Percentiles rank a stretch among this genome's conserved stretches.
Evolutionary conservation across 2,329 filamentous ascomycete species (phyloP).

Genomic region (Neopestalotiopsis sp.): DNA sequence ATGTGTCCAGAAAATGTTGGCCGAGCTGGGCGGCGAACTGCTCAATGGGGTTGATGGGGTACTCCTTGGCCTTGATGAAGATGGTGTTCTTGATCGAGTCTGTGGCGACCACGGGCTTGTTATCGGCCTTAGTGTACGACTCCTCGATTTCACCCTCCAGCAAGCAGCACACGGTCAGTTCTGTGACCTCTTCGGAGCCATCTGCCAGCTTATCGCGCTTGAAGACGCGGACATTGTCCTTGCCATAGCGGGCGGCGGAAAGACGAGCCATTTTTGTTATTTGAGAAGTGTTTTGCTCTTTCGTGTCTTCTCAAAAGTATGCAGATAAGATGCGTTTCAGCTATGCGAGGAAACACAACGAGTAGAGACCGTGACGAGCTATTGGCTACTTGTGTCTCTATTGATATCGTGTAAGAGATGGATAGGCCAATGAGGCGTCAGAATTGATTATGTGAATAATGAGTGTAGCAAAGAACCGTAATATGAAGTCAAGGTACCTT

Average conservation of each 20-base stretch:
- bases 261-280: constrained; percentile 55
- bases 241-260: constrained; percentile 77
- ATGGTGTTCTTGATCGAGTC: constrained; percentile 98
- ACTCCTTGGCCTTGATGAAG: constrained; percentile 93
- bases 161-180: constrained; percentile 93
- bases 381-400: background rate
- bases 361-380: background rate
- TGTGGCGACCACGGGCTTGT: constrained; percentile 92
- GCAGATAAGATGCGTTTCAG: background rate
- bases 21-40: constrained; percentile 86
- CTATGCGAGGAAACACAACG: background rate
- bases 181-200: constrained; percentile 77
- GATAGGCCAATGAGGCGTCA: too few species aligned
- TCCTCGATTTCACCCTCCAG: constrained; percentile 90
- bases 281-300: background rate
- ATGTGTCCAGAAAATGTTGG: constrained; percentile 86
- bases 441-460: background rate
- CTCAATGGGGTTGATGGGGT: constrained; percentile 91
- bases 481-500: too few species aligned
- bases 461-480: background rate
- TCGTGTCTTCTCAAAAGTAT: background rate
- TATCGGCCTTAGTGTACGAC: constrained; percentile 92
- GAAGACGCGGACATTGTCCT: constrained; percentile 98
- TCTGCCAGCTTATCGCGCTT: constrained; percentile 85
- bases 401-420: background rate